Base-by-base conservation (phyloP, 495 filamentous ascomycete genomes). In the Penicillium daleae region DNA sequence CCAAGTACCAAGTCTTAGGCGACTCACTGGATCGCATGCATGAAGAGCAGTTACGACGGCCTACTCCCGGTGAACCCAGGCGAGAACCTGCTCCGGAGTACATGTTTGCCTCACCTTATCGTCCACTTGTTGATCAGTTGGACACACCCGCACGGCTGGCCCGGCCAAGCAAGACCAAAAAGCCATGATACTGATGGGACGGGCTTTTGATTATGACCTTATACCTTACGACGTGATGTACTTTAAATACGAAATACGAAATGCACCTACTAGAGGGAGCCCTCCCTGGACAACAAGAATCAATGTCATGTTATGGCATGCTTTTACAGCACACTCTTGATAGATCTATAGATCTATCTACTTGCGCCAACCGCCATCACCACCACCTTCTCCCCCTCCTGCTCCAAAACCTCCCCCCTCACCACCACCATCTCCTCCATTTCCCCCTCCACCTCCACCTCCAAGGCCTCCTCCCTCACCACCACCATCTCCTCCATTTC, bases 1-100 rank as follows among this genome's bases (percentile, higher is more conserved):
- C 86, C 6, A 92, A 96, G 71, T 97, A 97, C 71, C 89, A 89
- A 60, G 80, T 96, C 19, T 87, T 92, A 1, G 92, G 92, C 27
- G 88, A 90, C 59, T 81, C 89, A 12, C 76, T 97, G 48, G 91
- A 96, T 71, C 89, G 88, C 73, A 80, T 96, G 65, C 93, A 97
- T 76, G 83, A 85, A 58, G 90, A 95, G 74, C 91, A 96, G 74
- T 66, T 85, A 31, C 74, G 75, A 53, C 80, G 89, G 40, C 92
- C 92, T 0, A 78, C 74, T 26, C 65, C 83, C 17, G 89, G 87
- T 1, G 74, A 79, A 50, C 87, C 89, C 31, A 59, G 77, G 62
- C 71, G 73, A 66, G 71, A 78, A 24, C 63, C 72, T 7, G 62
- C 69, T 15, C 76, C 78, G 37, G 87, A 89, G 59, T 74, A 81